Base-by-base conservation (phyloP, 2,329 filamentous ascomycete genomes). In the Aspergillus novoparasiticus region DNA sequence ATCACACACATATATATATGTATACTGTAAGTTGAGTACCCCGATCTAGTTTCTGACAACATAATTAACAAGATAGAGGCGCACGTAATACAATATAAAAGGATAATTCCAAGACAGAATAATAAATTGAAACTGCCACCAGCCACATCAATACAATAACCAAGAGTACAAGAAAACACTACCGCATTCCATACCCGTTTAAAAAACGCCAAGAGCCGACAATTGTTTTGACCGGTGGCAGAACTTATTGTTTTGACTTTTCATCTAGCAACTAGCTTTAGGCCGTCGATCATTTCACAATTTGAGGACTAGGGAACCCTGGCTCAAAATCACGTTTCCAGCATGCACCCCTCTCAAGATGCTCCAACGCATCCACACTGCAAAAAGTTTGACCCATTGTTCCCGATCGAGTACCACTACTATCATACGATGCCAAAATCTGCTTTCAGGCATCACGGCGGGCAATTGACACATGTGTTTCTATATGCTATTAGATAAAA, bases 221-320 rank as follows among this genome's bases (percentile, higher is more conserved):
- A 39, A 39, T 36, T 55, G 30, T 55, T 39, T 39, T 26, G 32
- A 19, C 32, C 34, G 6, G n/a, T 8, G 32, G 51, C 28, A 30
- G 16, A 23, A 53, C 28, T 11, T 21, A 36, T 41, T 50, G 28
- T 54, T 61, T 61, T 61, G 59, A 58, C 59, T 61, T 61, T 57
- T 55, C 26, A 30, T 51, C 28, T 32, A 34, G 23, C 55, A 56
- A 58, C 58, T 63, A 64, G 60, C 23, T 51, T 58, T 64, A 63
- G 62, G 59, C 62, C 45, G 64, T 63, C 63, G 64, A 66, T 66
- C 64, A 54, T 62, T 54, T 30, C 51, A 39, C 32, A 21, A 26
- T 55, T 55, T 55, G 32, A 55, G 51, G 32, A 11, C 51, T 12
- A 55, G 32, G 51, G 21, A 60, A 62, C 62, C 62, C 62, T 62